A percentile compares a stretch with the other conserved stretches of the same genome.
These are phyloP conservation scores for Theobroma cacao DNA, from an alignment of 345 rosid genomes.

Conservation along the genomic window DNA sequence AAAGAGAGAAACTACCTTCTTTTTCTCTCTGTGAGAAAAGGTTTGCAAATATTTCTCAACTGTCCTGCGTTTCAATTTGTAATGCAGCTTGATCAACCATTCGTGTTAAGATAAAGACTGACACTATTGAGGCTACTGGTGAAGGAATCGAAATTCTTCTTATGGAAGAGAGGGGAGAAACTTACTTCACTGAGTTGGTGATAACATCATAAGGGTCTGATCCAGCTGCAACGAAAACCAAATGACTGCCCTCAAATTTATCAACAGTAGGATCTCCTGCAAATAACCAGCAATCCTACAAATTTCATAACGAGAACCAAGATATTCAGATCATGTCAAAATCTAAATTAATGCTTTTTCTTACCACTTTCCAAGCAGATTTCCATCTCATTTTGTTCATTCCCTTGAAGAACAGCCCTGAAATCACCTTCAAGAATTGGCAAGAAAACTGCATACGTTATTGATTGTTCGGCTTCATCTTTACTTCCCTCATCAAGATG, in stretches of 20 bases:
- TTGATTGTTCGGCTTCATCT: conserved; percentile 18
- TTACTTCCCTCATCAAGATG: conserved; percentile 21
- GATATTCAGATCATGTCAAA: neutral
- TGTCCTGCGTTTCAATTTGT: conserved; percentile 31
- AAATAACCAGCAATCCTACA: neutral
- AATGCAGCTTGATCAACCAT: neutral
- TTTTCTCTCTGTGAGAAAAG: conserved; percentile 56
- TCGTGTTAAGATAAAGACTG: neutral
- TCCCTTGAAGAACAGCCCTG: conserved; percentile 68
- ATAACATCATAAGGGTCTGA: conserved; percentile 52
- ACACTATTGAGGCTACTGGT: neutral
- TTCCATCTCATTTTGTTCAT: conserved; percentile 54
- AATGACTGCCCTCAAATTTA: conserved; percentile 49
- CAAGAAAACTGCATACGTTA: conserved; percentile 43
- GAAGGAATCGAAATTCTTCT: neutral
- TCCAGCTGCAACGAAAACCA: conserved; percentile 61
- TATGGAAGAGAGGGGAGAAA: neutral
- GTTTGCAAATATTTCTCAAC: conserved; percentile 56
- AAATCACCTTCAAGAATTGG: conserved; percentile 66
- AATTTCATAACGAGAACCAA: neutral
- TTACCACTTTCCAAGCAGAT: conserved; percentile 65
- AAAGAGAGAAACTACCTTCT: conserved; percentile 36
- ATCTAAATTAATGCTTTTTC: neutral
- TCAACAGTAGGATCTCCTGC: conserved; percentile 58
- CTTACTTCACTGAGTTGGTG: conserved; percentile 53